A percentile compares a stretch with the other conserved stretches of the same genome.
Conservation (phyloP, 257 asterid species). For the Verbascum thapsus region DNA sequence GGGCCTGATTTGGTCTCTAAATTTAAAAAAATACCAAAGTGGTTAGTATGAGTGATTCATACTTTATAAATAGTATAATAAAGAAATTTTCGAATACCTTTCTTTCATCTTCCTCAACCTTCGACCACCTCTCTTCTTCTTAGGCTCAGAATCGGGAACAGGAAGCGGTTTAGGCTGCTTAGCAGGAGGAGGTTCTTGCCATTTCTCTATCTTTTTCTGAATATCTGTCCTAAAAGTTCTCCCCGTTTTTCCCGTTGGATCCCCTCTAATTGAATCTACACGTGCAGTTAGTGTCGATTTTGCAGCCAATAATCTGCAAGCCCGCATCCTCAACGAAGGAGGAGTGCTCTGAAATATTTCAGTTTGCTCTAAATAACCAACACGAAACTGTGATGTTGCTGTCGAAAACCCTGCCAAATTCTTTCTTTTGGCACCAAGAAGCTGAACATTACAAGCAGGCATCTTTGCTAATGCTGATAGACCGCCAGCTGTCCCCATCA, state of each 20-base stretch:
- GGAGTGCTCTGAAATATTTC: slow-evolving; percentile 91
- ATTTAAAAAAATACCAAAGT: too few relatives aligned
- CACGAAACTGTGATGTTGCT: slow-evolving; percentile 85
- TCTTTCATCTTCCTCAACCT: slow-evolving; percentile 97
- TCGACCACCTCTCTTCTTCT: slow-evolving; percentile 96
- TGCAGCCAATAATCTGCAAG: slow-evolving; percentile 89
- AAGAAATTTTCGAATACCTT: slow-evolving; percentile 47
- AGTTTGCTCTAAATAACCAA: slow-evolving; percentile 87
- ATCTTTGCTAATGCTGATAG: slow-evolving; percentile 83
- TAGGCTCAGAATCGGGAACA: slow-evolving; percentile 98
- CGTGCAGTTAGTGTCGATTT: slow-evolving; percentile 97
- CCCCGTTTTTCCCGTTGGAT: slow-evolving; percentile 84
- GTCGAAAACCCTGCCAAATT: slow-evolving; percentile 92
- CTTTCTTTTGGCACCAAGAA: slow-evolving; percentile 94
- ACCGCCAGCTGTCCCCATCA: slow-evolving; percentile 99
- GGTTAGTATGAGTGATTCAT: too few relatives aligned
- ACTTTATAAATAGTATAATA: too few relatives aligned
- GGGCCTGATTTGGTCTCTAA: too few relatives aligned
- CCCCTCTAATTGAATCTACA: slow-evolving; percentile 84
- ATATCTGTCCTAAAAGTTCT: slow-evolving; percentile 72
- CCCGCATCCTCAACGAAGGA: slow-evolving; percentile 85
- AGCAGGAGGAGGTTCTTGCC: slow-evolving; percentile 99
- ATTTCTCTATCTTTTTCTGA: slow-evolving; percentile 89
- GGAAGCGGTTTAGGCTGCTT: slow-evolving; percentile 98
- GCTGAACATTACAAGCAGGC: slow-evolving; percentile 98